A percentile compares a stretch with the other conserved stretches of the same genome.
Conservation (phyloP, 768 basidiomycete genomes). For the Amanita brunnescens region DNA sequence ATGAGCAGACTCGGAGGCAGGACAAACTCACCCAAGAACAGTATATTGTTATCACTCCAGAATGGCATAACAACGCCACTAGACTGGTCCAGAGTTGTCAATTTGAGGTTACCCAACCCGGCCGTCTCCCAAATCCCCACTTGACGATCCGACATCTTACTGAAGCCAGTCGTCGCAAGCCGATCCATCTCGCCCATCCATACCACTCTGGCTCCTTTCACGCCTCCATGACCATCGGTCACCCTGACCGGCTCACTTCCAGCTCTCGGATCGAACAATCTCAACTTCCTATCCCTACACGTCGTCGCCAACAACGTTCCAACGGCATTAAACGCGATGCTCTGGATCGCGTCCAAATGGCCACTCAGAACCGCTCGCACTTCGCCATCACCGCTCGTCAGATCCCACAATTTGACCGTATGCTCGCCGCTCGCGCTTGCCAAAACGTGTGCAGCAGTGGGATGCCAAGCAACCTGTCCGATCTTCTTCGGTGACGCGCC, state of each 20-base stretch:
- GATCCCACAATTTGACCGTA: slow-evolving; percentile 86
- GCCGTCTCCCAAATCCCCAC: slow-evolving; percentile 85
- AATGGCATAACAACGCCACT: slow-evolving; percentile 96
- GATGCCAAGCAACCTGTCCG: slow-evolving; percentile 92
- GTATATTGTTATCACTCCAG: slow-evolving; percentile 90
- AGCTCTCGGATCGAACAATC: slow-evolving; percentile 84
- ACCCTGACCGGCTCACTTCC: slow-evolving; percentile 76
- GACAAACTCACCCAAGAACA: slow-evolving; percentile 58
- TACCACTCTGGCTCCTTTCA: slow-evolving; percentile 82
- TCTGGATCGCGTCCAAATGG: slow-evolving; percentile 85
- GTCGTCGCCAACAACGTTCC: slow-evolving; percentile 85
- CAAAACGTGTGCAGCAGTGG: slow-evolving; percentile 79
- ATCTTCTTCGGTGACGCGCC: slow-evolving; percentile 80
- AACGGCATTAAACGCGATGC: slow-evolving; percentile 69
- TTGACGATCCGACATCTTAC: slow-evolving; percentile 93
- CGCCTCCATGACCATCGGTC: slow-evolving; percentile 83
- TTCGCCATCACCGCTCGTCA: slow-evolving; percentile 56
- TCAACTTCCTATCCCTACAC: slow-evolving; percentile 85
- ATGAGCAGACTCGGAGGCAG: neutral
- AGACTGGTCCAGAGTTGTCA: slow-evolving; percentile 74
- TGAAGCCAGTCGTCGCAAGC: slow-evolving; percentile 93
- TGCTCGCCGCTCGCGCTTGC: slow-evolving; percentile 79
- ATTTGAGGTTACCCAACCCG: slow-evolving; percentile 68
- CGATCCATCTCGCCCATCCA: slow-evolving; percentile 90
- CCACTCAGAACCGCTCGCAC: slow-evolving; percentile 55